Evolutionary conservation across 2,329 filamentous ascomycete species (phyloP), one percentile per base, ranked within the genome.

Genomic region (Aspergillus uvarum): DNA sequence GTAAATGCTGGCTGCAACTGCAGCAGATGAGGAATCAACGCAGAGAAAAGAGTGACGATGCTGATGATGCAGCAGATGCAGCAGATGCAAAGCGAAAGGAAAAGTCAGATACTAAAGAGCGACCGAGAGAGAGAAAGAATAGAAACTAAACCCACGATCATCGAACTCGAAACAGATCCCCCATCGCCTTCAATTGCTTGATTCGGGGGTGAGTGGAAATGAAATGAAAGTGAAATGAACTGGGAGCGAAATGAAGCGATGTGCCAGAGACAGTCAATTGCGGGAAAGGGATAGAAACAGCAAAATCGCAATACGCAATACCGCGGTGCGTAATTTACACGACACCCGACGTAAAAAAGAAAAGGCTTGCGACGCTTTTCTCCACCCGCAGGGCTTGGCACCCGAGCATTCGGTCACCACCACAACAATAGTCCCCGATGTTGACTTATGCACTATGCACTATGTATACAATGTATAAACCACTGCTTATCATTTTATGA

Each of bases 331-430:
- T 35, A 50, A 24, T 26, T 29, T 31, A 24, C 21, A 10, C 22
- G 22, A 22, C 21, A 22, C 21, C 21, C 21, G 21, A 22, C 21
- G 21, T 2, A 3, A 22, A 22, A 22, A 22, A 29, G 8, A 26
- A 47, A 32, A 42, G 49, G 63, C 58, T 65, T 65, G 63, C 63
- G 63, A 65, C 63, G 63, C 58, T 51, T 35, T 44, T 32, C 62
- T 59, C 62, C 62, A 64, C 62, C 49, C 6, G 26, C 47, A n/a
- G 14, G 47, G 14, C 50, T 38, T 32, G 51, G 26, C 53, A 32
- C 53, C 16, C 38, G 38, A 44, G 26, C 26, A 29, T 29, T 8
- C n/a, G 16, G 38, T 42, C 11, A 5, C 12, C 11, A 7, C 35
- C n/a, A 7, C 2, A n/a, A n/a, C 12, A 4, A 42, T 14, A 3